A percentile compares a stretch with the other conserved stretches of the same genome.
These are phyloP conservation scores for Annulohypoxylon stygium DNA, from an alignment of 495 filamentous ascomycete genomes.

Conservation along the genomic window DNA sequence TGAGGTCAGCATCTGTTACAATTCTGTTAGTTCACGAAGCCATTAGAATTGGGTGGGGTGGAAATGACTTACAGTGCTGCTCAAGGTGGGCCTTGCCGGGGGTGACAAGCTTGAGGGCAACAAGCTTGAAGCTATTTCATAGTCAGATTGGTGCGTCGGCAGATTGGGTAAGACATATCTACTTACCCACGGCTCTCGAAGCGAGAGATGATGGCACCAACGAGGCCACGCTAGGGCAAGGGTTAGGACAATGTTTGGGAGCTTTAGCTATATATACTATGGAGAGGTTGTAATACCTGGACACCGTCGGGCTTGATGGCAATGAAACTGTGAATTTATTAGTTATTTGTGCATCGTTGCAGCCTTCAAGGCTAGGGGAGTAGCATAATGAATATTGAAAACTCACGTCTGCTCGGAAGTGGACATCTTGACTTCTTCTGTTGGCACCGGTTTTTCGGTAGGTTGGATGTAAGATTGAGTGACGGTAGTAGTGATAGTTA, in stretches of 20 bases:
- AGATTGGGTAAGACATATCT: background rate
- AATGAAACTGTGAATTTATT: conserved; percentile 83
- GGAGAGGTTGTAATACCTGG: conserved; percentile 72
- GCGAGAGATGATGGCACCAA: conserved; percentile 95
- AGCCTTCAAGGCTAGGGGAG: background rate
- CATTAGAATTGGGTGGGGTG: conserved; percentile 1
- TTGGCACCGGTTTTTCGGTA: conserved; percentile 44
- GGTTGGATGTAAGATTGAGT: conserved; percentile 59
- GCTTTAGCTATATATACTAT: conserved; percentile 1
- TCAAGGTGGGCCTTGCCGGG: conserved; percentile 94
- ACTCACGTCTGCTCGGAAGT: conserved; percentile 92
- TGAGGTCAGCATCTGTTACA: conserved; percentile 80
- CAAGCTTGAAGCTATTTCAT: conserved; percentile 88
- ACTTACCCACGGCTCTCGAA: conserved; percentile 93
- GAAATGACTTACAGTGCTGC: conserved; percentile 78
- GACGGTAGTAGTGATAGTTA: conserved; percentile 56
- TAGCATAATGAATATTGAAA: background rate
- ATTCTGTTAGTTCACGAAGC: conserved; percentile 50
- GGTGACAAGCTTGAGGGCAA: conserved; percentile 91
- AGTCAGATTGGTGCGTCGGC: conserved; percentile 17
- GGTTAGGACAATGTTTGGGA: conserved; percentile 38
- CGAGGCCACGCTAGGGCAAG: conserved; percentile 82
- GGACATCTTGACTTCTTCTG: conserved; percentile 76
- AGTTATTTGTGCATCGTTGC: conserved; percentile 52
- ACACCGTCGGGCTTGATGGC: conserved; percentile 99